Conservation (phyloP, 78 protist species). For the Chrysochromulina parva region DNA sequence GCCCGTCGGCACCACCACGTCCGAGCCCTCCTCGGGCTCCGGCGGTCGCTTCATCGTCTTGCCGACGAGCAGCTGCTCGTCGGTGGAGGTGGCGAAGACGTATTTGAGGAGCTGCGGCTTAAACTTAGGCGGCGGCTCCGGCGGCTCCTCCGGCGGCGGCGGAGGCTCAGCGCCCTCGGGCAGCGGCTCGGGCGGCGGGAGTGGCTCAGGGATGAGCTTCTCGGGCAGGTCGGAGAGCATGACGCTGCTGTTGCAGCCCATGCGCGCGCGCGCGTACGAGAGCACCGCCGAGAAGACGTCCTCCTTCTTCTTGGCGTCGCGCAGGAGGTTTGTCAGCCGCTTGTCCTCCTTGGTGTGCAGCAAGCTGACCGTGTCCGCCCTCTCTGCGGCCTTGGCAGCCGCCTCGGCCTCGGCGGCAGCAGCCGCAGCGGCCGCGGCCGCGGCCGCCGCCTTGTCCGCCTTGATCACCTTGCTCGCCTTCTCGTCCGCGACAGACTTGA, state of each 20-base stretch:
- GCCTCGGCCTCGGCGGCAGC: not conserved
- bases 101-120: not conserved
- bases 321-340: not conserved
- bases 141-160: not conserved
- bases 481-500: not conserved
- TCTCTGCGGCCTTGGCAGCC: not conserved
- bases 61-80: not conserved
- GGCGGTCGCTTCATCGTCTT: not conserved
- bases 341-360: not conserved
- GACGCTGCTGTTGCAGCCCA: not conserved
- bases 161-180: not conserved
- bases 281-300: not conserved
- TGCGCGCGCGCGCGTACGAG: not conserved
- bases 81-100: not conserved
- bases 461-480: not conserved
- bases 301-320: not conserved
- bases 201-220: too few species aligned
- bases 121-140: not conserved
- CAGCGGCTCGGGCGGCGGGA: not conserved
- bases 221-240: not conserved
- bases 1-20: not conserved
- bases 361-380: not conserved
- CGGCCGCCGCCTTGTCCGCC: not conserved
- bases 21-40: not conserved
- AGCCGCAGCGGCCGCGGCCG: not conserved